Percentiles rank a stretch among this genome's conserved stretches.
Evolutionary conservation across 1,284 basidiomycete genomes (phyloP).

Genomic region (Athelia psychrophila): DNA sequence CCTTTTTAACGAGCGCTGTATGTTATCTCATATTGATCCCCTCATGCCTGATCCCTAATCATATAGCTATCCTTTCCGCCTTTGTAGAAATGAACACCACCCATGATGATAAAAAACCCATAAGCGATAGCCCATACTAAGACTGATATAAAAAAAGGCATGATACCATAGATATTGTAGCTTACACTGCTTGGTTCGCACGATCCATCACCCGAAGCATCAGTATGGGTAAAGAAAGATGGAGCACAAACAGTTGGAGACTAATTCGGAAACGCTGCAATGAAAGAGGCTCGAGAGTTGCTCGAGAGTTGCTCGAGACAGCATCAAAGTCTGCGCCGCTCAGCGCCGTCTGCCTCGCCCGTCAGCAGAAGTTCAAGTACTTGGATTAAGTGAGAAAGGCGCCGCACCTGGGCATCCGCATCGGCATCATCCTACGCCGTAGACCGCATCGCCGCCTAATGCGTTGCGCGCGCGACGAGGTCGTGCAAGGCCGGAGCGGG

Average conservation of each 20-base stretch:
- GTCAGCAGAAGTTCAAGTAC: not conserved
- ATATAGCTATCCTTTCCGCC: too few species aligned
- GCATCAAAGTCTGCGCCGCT: constrained; percentile 69
- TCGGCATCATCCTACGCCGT: constrained; percentile 26
- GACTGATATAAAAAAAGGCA: too few species aligned
- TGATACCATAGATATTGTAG: too few species aligned
- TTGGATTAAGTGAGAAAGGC: not conserved
- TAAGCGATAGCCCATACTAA: too few species aligned
- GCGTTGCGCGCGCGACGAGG: constrained; percentile 83
- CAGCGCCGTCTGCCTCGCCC: constrained; percentile 39
- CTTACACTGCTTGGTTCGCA: too few species aligned
- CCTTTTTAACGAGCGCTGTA: too few species aligned
- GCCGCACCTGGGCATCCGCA: constrained; percentile 13
- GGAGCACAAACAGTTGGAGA: constrained; percentile 56
- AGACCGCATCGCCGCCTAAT: constrained; percentile 78
- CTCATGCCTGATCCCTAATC: too few species aligned
- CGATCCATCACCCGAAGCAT: too few species aligned
- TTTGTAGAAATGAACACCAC: too few species aligned
- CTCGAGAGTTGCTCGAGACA: constrained; percentile 85
- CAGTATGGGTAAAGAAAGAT: not conserved
- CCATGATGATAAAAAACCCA: too few species aligned
- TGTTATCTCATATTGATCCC: too few species aligned
- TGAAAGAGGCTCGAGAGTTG: constrained; percentile 87
- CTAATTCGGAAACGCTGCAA: constrained; percentile 93
- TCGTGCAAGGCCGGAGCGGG: constrained; percentile 86